Evolutionary conservation across 2,329 filamentous ascomycete species (phyloP).

Genomic region (Curvularia hawaiiensis): DNA sequence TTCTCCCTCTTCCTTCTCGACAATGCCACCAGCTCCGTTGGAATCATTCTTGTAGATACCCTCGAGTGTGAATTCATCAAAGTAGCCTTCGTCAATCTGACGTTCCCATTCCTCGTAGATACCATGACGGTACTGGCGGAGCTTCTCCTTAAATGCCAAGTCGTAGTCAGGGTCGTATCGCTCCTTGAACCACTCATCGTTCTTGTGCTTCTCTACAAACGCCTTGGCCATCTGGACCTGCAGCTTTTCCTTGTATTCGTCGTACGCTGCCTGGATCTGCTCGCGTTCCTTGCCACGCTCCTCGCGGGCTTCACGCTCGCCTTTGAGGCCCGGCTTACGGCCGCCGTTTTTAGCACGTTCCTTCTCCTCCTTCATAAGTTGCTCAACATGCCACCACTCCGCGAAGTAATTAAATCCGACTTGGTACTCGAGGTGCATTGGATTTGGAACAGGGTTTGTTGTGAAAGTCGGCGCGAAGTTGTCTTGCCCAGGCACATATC

Average conservation of each 20-base stretch:
- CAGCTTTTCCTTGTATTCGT: constrained; percentile 68
- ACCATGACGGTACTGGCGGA: constrained; percentile 79
- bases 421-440: constrained; percentile 74
- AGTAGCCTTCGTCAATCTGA: constrained; percentile 81
- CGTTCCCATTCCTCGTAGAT: constrained; percentile 87
- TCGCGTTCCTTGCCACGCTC: constrained; percentile 80
- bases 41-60: constrained; percentile 92
- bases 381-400: constrained; percentile 84
- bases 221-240: constrained; percentile 78
- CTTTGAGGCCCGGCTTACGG: constrained; percentile 67
- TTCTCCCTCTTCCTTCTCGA: constrained; percentile 96
- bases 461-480: constrained; percentile 56
- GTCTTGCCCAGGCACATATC: constrained; percentile 80
- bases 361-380: constrained; percentile 81
- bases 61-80: constrained; percentile 94
- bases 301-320: constrained; percentile 69
- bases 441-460: constrained; percentile 73
- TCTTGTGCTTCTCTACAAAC: constrained; percentile 91
- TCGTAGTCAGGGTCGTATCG: constrained; percentile 86
- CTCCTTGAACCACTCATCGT: constrained; percentile 98
- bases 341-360: constrained; percentile 73
- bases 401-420: constrained; percentile 86
- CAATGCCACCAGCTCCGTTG: constrained; percentile 80
- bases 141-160: constrained; percentile 72
- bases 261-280: constrained; percentile 73